Evolutionary conservation across 2,329 filamentous ascomycete species (phyloP), one percentile per base, ranked within the genome.

Genomic region (Alternaria longipes): DNA sequence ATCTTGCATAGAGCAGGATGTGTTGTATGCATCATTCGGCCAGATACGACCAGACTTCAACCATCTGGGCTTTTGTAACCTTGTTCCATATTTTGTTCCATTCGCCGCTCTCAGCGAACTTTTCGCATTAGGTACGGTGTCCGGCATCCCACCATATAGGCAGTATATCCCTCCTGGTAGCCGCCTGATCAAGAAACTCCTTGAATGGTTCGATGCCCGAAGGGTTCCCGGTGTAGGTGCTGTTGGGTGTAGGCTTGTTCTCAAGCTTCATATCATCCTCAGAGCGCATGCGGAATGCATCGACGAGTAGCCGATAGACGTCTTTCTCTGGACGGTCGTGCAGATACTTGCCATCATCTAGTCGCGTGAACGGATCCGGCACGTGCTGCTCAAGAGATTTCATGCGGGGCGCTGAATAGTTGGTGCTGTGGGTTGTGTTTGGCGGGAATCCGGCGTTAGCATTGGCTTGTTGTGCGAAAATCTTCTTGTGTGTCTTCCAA

Each of bases 401-500:
- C 26, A 61, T 34, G 8, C 47, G 54, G 9, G 57, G 26, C 22
- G 49, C 46, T 16, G 59, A 54, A 45, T 56, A 60, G 36, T 24
- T 47, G 24, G 9, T 20, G 56, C 30, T 38, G 54, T 65, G 54
- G 2, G 52, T 50, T 26, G 50, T 44, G 40, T 55, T 61, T 40
- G 38, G 34, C 12, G 53, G 38, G 38, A 47, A 36, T n/a, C 49
- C 38, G 14, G 24, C 5, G 12, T 36, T 41, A 18, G 54, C 55
- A 18, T 50, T 42, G n/a, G 49, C 41, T 44, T 40, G 40, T 14
- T 28, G 34, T 20, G 55, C 22, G 56, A 76, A 77, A 14, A 64
- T 54, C 44, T 74, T 75, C 63, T 79, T 78, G 71, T 80, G 70
- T 80, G 22, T 47, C 51, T 76, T 76, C 71, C 70, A 77, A 54